A percentile compares a stretch with the other conserved stretches of the same genome.
Evolutionary conservation across 768 basidiomycete genomes (phyloP).

Genomic region (Leccinum rimulosum): DNA sequence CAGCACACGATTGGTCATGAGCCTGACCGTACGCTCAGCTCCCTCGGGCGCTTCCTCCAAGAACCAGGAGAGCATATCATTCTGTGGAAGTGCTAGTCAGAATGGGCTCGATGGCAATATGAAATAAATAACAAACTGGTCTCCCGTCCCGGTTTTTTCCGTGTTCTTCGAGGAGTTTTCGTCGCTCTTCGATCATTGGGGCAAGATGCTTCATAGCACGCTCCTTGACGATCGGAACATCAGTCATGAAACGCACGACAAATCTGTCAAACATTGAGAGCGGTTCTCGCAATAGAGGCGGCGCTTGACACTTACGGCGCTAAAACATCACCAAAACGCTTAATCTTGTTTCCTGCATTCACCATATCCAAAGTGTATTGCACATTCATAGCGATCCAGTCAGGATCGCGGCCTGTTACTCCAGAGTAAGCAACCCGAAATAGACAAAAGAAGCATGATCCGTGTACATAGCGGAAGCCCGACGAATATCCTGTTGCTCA

Average conservation of each 20-base stretch:
- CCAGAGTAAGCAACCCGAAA: neutral
- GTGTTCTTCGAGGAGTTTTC: neutral
- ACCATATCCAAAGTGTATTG: neutral
- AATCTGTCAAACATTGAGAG: neutral
- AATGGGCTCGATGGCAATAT: no score
- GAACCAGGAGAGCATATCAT: neutral
- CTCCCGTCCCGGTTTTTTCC: neutral
- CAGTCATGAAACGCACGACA: neutral
- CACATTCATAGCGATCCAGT: slow-evolving; percentile 5
- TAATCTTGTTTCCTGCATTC: neutral
- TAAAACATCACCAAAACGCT: neutral
- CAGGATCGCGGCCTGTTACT: neutral
- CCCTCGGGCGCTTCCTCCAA: neutral
- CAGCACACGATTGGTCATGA: neutral
- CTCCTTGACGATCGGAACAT: neutral
- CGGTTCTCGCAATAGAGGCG: neutral
- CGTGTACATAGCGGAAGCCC: neutral
- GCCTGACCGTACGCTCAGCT: neutral
- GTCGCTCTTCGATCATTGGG: slow-evolving; percentile 4
- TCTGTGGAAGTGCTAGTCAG: neutral
- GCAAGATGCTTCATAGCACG: neutral
- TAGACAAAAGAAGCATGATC: neutral
- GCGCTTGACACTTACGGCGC: neutral
- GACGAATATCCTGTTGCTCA: neutral
- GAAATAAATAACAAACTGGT: neutral